These are phyloP conservation scores for Beauveria varroae DNA, from an alignment of 2,329 filamentous ascomycete species.

Conservation along the genomic window DNA sequence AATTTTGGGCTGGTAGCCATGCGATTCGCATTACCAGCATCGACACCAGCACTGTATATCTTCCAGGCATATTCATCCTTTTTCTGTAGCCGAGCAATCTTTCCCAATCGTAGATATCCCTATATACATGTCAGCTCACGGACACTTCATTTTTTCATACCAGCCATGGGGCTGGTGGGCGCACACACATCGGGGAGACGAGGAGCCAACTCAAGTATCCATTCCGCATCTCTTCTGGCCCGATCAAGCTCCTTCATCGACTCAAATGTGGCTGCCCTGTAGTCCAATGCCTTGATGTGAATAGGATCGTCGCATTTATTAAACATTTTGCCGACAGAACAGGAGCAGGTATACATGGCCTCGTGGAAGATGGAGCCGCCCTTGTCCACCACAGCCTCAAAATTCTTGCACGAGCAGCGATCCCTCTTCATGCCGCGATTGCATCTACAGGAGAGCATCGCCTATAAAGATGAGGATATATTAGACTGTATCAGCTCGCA, in stretches of 20 bases:
- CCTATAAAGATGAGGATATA: slow-evolving; percentile 17
- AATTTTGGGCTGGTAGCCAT: slow-evolving; percentile 24
- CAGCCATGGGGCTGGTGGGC: neutral
- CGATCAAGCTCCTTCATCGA: slow-evolving; percentile 29
- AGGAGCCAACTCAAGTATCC: slow-evolving; percentile 35
- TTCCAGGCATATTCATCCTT: slow-evolving; percentile 32
- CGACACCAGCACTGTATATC: slow-evolving; percentile 31
- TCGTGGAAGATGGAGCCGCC: slow-evolving; percentile 33
- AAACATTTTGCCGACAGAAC: slow-evolving; percentile 28
- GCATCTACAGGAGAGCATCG: slow-evolving; percentile 30
- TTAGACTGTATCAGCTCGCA: neutral
- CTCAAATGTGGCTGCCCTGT: slow-evolving; percentile 33
- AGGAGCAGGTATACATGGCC: slow-evolving; percentile 33
- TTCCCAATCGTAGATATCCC: slow-evolving; percentile 36
- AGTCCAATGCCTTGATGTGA: slow-evolving; percentile 34
- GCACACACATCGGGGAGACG: slow-evolving; percentile 29
- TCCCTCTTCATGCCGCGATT: slow-evolving; percentile 26
- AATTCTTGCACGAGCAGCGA: slow-evolving; percentile 33
- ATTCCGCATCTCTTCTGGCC: slow-evolving; percentile 33
- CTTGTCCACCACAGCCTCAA: slow-evolving; percentile 24
- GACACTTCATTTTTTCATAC: neutral
- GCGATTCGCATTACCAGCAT: slow-evolving; percentile 22
- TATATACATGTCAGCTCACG: slow-evolving; percentile 15
- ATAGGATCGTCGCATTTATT: slow-evolving; percentile 30
- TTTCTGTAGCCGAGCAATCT: slow-evolving; percentile 30